Percentiles rank a stretch among this genome's conserved stretches.
Conservation (phyloP, 1,284 basidiomycete genomes). For the Veloboletus limbatus region DNA sequence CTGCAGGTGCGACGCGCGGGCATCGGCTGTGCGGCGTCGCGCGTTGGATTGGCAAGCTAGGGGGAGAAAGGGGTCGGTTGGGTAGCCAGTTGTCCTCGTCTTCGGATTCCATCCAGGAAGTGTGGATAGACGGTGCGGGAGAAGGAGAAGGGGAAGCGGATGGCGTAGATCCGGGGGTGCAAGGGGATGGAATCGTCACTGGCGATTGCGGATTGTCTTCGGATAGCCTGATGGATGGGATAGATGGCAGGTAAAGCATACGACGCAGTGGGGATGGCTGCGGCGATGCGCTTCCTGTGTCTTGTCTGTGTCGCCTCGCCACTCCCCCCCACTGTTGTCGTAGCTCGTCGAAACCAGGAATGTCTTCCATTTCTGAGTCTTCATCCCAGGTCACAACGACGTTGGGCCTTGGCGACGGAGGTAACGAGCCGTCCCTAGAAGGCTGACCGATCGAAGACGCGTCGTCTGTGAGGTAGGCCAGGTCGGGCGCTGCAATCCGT, state of each 20-base stretch:
- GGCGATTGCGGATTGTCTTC: constrained; percentile 26
- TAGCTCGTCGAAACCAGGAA: background rate
- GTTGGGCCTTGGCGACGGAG: constrained; percentile 22
- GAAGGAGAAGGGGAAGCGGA: constrained; percentile 19
- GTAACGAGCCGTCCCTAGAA: constrained; percentile 16
- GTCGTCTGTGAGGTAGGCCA: constrained; percentile 23
- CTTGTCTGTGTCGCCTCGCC: constrained; percentile 4
- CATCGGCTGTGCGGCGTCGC: background rate
- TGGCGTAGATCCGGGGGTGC: constrained; percentile 13
- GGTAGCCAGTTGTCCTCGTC: constrained; percentile 14
- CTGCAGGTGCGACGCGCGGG: background rate
- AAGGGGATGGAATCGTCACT: constrained; percentile 24
- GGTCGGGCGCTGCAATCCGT: constrained; percentile 1
- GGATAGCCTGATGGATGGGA: constrained; percentile 25
- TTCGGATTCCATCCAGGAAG: constrained; percentile 11
- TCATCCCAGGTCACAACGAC: constrained; percentile 19
- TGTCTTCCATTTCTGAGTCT: constrained; percentile 15
- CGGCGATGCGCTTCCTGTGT: background rate
- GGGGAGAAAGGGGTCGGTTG: background rate
- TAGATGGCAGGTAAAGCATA: constrained; percentile 24
- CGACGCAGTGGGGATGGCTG: constrained; percentile 5
- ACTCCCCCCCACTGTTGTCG: constrained; percentile 12
- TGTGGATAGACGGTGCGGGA: constrained; percentile 4
- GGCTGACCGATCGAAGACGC: constrained; percentile 14
- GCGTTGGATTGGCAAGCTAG: background rate